Base-by-base conservation (phyloP, 345 rosid species). In the Eucalyptus lansdowneana region DNA sequence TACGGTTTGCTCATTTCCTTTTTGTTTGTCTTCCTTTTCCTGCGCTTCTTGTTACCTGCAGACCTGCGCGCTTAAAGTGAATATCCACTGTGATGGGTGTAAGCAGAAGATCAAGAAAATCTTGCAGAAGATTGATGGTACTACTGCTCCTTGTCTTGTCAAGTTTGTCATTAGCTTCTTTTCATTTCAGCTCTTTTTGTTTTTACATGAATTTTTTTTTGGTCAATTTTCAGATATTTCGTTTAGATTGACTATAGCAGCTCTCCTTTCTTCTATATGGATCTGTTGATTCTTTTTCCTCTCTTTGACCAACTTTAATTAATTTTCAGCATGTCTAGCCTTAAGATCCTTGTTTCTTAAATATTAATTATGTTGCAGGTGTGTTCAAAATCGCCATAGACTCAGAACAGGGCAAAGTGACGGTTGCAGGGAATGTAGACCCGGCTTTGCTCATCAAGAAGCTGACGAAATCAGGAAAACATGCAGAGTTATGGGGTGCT, bases 61-160 rank as follows among this genome's bases (percentile, higher is more conserved):
- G 99, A 96, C 99, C 90, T 95, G 96, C 93, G 96, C 94, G 87
- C 97, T 97, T 8, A 96, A 96, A 92, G 98, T 97, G 93, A 97
- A 97, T 92, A 97, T 97, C 87, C 98, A 96, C 92, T 97, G 99
- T 88, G 98, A 97, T 94, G 99, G 99, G 5, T 97, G 99, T 90
- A 95, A 96, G 92, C 96, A 95, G 45, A 95, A 96, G 92, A 98
- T 97, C 90, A 96, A 95, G 96, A 96, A 96, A 93, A 94, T 96
- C 91, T 91, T 97, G 94, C 97, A 97, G 90, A 97, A 96, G 91
- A 96, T 96, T 60, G 99, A 97, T 89, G 99, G 99, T 97, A 95
- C 37, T 96, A 95, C 37, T 60, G 34, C 31, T 22, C n/a, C 53
- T 54, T 29, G 34, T 50, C 62, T 40, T 34, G 45, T 56, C 62